phyloP scores from a whole-genome alignment of 352 stramenopile species.

The Phytophthora cactorum region DNA sequence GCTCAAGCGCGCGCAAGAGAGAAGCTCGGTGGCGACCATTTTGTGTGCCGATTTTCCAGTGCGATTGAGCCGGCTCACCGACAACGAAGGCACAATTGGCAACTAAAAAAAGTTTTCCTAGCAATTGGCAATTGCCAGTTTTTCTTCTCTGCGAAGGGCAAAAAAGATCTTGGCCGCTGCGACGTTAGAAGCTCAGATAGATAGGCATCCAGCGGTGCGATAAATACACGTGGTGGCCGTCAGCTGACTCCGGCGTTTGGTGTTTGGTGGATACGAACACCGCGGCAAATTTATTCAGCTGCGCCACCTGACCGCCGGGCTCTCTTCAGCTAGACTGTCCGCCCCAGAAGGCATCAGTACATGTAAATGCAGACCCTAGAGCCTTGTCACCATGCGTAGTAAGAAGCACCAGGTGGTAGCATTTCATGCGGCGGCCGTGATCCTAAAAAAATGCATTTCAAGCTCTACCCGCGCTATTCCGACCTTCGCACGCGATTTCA shows the following conservation, averaged over 20 bases:
- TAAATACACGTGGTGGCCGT: constrained; percentile 5
- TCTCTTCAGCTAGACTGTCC: constrained; percentile 6
- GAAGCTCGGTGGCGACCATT: constrained; percentile 17
- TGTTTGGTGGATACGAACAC: constrained; percentile 6
- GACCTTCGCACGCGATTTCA: constrained; percentile 34
- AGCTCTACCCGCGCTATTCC: constrained; percentile 17
- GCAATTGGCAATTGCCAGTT: not conserved
- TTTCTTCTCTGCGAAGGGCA: constrained; percentile 17
- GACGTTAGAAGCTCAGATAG: constrained; percentile 3
- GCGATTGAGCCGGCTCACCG: constrained; percentile 14
- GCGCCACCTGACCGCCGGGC: constrained; percentile 3
- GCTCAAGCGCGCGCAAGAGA: constrained; percentile 28
- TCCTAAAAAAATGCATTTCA: constrained; percentile 1
- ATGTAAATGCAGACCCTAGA: not conserved
- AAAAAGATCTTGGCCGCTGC: constrained; percentile 12
- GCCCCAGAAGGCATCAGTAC: constrained; percentile 3
- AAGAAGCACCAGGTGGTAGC: constrained; percentile 12
- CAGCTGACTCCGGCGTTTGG: constrained; percentile 16
- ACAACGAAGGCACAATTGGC: constrained; percentile 14
- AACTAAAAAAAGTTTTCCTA: too few relatives aligned
- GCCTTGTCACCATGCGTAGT: constrained; percentile 1
- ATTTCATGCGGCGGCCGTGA: not conserved
- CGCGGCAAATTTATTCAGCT: constrained; percentile 7
- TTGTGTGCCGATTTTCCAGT: constrained; percentile 20
- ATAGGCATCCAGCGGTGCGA: not conserved